Base-by-base conservation (phyloP, 805 yeast genomes). In the Blastobotrys parvus region DNA sequence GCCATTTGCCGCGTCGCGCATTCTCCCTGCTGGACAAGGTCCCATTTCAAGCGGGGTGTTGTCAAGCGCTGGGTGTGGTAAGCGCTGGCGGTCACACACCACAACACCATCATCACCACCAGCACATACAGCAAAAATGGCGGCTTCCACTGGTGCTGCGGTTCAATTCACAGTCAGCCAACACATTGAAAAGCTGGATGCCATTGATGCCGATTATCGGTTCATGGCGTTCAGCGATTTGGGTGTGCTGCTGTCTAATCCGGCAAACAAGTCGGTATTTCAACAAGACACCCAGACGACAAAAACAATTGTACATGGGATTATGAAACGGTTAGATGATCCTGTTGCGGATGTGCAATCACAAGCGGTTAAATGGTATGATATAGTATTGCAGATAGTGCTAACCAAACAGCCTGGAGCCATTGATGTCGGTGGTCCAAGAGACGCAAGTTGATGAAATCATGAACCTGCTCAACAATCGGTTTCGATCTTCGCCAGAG, bases 221-320 rank as follows among this genome's bases (percentile, higher is more conserved):
- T 86, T 78, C 63, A 86, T 86, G 95, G 94, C 89, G 2, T 65
- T 86, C 43, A 82, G 75, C 52, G 95, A 86, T 55, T 69, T 84
- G 53, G 75, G 72, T 52, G 73, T 73, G 3, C 45, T 50, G 3
- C 52, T 61, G 21, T 23, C 57, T 3, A 49, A 53, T 39, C 53
- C 49, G 27, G 31, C 40, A 13, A 38, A 38, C 22, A 27, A 54
- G 54, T 58, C 47, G 52, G 52, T 44, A 61, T 48, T 43, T 45
- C 46, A 45, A 53, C 57, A 45, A 60, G 67, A 46, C 62, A 52
- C 45, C 11, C 35, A 31, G 11, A 20, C 51, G 35, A 44, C 47
- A 7, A 27, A 40, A 40, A 55, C 55, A 15, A 62, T 76, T 53
- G 57, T 67, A 39, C 64, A 67, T 38, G 59, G 68, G 15, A 55